Evolutionary conservation across 2,329 filamentous ascomycete species (phyloP).

Genomic region (Exophiala alcalophila): DNA sequence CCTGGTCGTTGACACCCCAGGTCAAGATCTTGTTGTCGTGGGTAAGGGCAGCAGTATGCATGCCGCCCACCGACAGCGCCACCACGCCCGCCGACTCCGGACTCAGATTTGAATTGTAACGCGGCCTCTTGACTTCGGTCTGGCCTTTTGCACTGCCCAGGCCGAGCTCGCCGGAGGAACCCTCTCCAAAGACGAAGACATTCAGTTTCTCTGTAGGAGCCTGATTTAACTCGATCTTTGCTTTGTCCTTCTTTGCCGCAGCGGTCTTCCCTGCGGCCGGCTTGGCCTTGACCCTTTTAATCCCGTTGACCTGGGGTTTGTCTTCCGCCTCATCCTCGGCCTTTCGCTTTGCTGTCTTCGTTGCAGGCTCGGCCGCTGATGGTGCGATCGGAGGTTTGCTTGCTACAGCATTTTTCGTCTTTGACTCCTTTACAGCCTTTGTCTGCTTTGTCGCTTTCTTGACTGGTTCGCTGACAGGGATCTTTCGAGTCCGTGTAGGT

Average conservation of each 20-base stretch:
- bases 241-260: conserved; percentile 17
- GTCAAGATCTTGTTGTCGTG: conserved; percentile 75
- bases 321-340: conserved; percentile 25
- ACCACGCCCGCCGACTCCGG: conserved; percentile 51
- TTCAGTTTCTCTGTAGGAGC: conserved; percentile 61
- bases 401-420: conserved; percentile 3
- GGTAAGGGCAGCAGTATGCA: conserved; percentile 74
- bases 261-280: conserved; percentile 14
- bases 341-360: conserved; percentile 27
- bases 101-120: conserved; percentile 61
- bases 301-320: conserved; percentile 20
- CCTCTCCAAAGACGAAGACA: conserved; percentile 76
- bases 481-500: conserved; percentile 21
- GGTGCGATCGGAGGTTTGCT: conserved; percentile 1
- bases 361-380: conserved; percentile 4
- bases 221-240: conserved; percentile 56
- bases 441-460: conserved; percentile 14
- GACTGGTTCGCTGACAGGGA: conserved; percentile 13
- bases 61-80: conserved; percentile 63
- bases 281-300: conserved; percentile 17
- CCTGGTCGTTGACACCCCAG: conserved; percentile 86
- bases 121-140: conserved; percentile 69
- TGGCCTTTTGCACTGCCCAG: conserved; percentile 62
- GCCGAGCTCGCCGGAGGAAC: conserved; percentile 71
- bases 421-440: conserved; percentile 17